Base-by-base conservation (phyloP, 2,329 filamentous ascomycete species). In the Colletotrichum sp. region DNA sequence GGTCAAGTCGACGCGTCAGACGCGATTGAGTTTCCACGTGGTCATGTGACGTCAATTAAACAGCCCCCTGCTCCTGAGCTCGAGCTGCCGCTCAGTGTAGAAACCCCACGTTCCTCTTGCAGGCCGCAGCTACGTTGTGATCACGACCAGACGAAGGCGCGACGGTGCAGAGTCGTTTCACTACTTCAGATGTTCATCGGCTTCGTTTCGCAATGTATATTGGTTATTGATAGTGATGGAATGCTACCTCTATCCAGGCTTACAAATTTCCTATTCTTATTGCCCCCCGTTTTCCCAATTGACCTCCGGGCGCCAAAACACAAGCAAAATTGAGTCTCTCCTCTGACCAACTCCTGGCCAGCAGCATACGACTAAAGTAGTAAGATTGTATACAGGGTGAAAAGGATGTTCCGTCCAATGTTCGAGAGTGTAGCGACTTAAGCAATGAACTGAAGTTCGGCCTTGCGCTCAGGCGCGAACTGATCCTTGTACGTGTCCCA, bases 401-500 rank as follows among this genome's bases (percentile, higher is more conserved):
- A 34, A 21, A 24, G 1, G 16, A 21, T 16, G 7, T 7, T 26
- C 32, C 30, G 10, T 44, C 36, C n/a, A 18, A 24, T 18, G 21
- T 21, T 9, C 44, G 44, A 52, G 10, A 15, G 18, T 16, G 24
- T 44, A 7, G n/a, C 39, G 26, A 44, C 15, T 24, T 68, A 94
- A 80, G 91, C 90, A 44, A 94, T 84, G 81, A 96, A 92, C 82
- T 93, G 88, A 84, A 96, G 82, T 82, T 96, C 94, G 71, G 90
- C 90, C 75, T 87, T 88, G 52, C 94, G 87, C 30, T 92, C 87
- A 62, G 86, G 87, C 1, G 93, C 91, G 86, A 96, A 96, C 26
- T 91, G 90, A 79, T 95, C 94, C 87, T 96, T 96, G 89, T 95
- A 95, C 44, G 91, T 88, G 68, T 95, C 90, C 93, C 94, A 97